phyloP scores from a whole-genome alignment of 116 monocot species.

The Phalaenopsis hybrid region DNA sequence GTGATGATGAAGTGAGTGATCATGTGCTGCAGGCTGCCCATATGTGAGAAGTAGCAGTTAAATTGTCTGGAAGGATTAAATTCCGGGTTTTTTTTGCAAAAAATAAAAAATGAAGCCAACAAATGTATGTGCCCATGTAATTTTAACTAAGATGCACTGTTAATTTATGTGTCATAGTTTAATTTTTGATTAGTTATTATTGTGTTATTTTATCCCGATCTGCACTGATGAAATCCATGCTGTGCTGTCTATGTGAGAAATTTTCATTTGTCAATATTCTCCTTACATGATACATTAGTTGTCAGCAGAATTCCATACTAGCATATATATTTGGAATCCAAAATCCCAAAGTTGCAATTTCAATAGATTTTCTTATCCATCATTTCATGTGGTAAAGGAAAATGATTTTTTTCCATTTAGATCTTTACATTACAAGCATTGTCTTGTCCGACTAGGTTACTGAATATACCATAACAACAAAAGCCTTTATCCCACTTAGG shows the following conservation, averaged over 20 bases:
- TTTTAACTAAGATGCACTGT: background rate
- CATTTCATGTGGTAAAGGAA: background rate
- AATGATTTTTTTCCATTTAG: too few relatives aligned
- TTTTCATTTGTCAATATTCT: background rate
- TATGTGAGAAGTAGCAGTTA: slow-evolving; percentile 16
- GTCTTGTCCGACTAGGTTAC: too few relatives aligned
- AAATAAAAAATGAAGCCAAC: background rate
- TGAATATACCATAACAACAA: too few relatives aligned
- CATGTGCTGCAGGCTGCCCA: slow-evolving; percentile 21
- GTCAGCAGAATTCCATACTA: background rate
- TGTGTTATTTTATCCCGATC: background rate
- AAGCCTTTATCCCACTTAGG: background rate
- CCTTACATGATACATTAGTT: background rate
- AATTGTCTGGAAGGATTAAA: background rate
- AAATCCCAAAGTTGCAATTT: background rate
- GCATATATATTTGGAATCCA: background rate
- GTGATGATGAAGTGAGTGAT: slow-evolving; percentile 23
- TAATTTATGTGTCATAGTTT: background rate
- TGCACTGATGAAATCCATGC: background rate
- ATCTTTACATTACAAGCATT: too few relatives aligned
- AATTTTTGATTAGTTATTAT: background rate
- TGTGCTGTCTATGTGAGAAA: background rate
- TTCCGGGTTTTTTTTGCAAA: background rate
- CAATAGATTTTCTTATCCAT: background rate
- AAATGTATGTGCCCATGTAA: background rate